phyloP scores from a whole-genome alignment of 2,329 filamentous ascomycete species.

The Exophiala sideris region DNA sequence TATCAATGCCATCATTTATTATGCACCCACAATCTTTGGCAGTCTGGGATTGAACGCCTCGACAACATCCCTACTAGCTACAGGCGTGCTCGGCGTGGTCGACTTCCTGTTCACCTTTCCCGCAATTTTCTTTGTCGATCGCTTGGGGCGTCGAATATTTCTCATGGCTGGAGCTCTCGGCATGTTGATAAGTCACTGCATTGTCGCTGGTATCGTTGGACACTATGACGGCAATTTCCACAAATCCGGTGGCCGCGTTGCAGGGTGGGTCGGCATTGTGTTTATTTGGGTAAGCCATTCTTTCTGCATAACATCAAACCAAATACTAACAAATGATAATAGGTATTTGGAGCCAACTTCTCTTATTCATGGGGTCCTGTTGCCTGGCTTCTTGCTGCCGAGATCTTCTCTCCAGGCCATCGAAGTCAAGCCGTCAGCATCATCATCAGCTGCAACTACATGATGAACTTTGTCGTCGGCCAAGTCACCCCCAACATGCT shows the following conservation, averaged over 20 bases:
- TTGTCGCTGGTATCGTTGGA: conserved; percentile 66
- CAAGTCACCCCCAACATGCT: not conserved
- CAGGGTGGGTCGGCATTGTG: conserved; percentile 65
- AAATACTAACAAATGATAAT: too few species aligned
- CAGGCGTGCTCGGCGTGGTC: conserved; percentile 38
- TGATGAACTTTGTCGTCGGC: not conserved
- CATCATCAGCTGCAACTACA: not conserved
- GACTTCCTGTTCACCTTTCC: conserved; percentile 39
- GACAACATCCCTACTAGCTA: conserved; percentile 37
- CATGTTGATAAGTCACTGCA: conserved; percentile 67
- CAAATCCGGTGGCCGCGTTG: conserved; percentile 47
- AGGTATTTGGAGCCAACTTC: too few species aligned
- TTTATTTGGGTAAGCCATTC: conserved; percentile 47
- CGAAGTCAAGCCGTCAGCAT: not conserved
- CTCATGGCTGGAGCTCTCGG: conserved; percentile 57
- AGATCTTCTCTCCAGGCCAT: not conserved
- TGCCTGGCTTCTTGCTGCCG: too few species aligned
- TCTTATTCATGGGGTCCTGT: too few species aligned
- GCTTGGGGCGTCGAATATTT: conserved; percentile 37
- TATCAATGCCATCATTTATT: conserved; percentile 22
- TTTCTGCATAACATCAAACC: too few species aligned
- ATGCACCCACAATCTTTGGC: conserved; percentile 32
- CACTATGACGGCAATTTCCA: conserved; percentile 57
- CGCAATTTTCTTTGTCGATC: conserved; percentile 39
- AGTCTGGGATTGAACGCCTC: conserved; percentile 34